Base-by-base conservation (phyloP, 2,329 filamentous ascomycete genomes). In the Alternaria sp. region DNA sequence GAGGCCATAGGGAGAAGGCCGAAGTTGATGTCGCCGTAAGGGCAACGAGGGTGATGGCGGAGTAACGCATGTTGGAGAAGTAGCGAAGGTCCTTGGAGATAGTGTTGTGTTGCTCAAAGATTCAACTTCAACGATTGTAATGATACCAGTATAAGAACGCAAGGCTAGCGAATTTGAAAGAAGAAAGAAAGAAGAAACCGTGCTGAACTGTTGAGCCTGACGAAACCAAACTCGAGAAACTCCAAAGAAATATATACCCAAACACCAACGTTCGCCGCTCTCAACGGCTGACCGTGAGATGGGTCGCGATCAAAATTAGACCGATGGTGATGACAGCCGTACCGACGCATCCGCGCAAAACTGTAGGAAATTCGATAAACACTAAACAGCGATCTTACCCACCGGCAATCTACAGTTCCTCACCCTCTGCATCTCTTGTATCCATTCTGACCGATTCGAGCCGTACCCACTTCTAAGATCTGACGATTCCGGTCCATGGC, bases 1-100 rank as follows among this genome's bases (percentile, higher is more conserved):
- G 68, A 12, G 68, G 62, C 45, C 30, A 50, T 15, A 60, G 43
- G 5, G 50, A 28, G 26, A 46, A 46, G 8, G 57, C 61, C 4
- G 43, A 56, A 28, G 36, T 21, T 6, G 54, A 49, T 13, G 59
- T 30, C 21, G 40, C 28, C 47, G 54, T 12, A 6, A 61, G 54
- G 15, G 46, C 47, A 44, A 30, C 12, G 28, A 61, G n/a, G 19
- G 26, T 26, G 4, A 43, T 23, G 10, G 59, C 17, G 15, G 30
- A 40, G 17, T 28, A 23, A 32, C 36, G 54, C 59, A 61, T 61
- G 13, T 57, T 12, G 45, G 12, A 6, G 17, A n/a, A n/a, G 28
- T 43, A 9, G 23, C 25, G 25, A 47, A n/a, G 12, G 15, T n/a
- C 36, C 30, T 40, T n/a, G 12, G 10, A 25, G n/a, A 19, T 25